Conservation (phyloP, 306 rosid genomes). For the Quercus wislizeni region DNA sequence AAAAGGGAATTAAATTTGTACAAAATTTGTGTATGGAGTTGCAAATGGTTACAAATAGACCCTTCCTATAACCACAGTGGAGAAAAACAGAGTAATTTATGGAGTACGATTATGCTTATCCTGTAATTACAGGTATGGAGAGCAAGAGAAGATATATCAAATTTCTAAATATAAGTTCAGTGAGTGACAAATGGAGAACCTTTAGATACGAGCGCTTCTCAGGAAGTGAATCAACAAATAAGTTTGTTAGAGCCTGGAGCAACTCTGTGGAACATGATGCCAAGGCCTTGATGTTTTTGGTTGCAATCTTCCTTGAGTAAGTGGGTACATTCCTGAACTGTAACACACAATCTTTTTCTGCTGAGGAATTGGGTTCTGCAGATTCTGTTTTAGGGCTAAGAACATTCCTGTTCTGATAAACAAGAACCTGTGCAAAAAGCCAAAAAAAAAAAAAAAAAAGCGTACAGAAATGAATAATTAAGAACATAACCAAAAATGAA, state of each 20-base stretch:
- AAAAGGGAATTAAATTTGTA: background rate
- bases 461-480: constrained; percentile 8
- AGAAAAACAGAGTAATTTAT: background rate
- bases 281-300: constrained; percentile 68
- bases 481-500: constrained; percentile 2
- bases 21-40: background rate
- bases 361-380: constrained; percentile 22
- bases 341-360: constrained; percentile 24
- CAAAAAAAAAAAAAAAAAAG: background rate
- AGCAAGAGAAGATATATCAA: constrained; percentile 2
- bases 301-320: constrained; percentile 74
- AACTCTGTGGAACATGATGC: constrained; percentile 58
- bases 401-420: constrained; percentile 66
- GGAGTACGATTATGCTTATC: background rate
- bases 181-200: constrained; percentile 43
- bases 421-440: constrained; percentile 59
- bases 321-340: constrained; percentile 38
- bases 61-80: background rate
- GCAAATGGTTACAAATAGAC: background rate
- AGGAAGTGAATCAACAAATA: constrained; percentile 58
- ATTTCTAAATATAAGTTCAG: constrained; percentile 3
- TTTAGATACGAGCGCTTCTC: constrained; percentile 46
- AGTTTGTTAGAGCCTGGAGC: constrained; percentile 58
- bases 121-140: constrained; percentile 1
- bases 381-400: constrained; percentile 41